These are phyloP conservation scores for Grosmannia penicillata DNA, from an alignment of 2,329 filamentous ascomycete species.

Conservation along the genomic window DNA sequence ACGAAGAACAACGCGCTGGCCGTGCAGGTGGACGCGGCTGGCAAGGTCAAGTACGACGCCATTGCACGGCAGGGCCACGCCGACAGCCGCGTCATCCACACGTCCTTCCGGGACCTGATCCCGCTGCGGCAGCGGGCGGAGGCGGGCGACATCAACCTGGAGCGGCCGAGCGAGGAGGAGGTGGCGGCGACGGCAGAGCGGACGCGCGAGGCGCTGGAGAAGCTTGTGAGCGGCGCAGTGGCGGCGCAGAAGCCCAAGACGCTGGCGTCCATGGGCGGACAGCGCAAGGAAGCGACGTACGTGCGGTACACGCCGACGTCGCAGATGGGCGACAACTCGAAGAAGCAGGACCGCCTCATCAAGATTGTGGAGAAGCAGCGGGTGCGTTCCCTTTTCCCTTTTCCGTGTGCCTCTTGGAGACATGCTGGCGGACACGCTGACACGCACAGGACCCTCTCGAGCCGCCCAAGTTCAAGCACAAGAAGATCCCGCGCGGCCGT, in stretches of 20 bases:
- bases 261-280: constrained; percentile 53
- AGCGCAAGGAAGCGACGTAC: constrained; percentile 74
- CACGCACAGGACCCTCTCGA: constrained; percentile 63
- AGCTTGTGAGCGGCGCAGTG: constrained; percentile 70
- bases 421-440: too few species aligned
- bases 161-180: constrained; percentile 70
- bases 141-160: constrained; percentile 78
- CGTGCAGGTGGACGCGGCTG: constrained; percentile 81
- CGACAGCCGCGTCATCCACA: constrained; percentile 74
- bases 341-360: constrained; percentile 91
- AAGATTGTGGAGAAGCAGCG: constrained; percentile 92
- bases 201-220: constrained; percentile 74
- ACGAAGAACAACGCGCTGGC: constrained; percentile 72
- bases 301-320: constrained; percentile 92
- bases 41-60: constrained; percentile 92
- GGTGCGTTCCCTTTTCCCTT: constrained; percentile 3
- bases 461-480: constrained; percentile 96
- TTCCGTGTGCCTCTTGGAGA: too few species aligned
- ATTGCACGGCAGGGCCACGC: constrained; percentile 82
- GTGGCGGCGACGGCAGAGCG: constrained; percentile 73
- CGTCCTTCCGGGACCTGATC: constrained; percentile 94
- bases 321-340: constrained; percentile 80
- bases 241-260: constrained; percentile 94
- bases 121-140: constrained; percentile 85
- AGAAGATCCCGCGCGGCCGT: constrained; percentile 67